These are phyloP conservation scores for Leccinum disarticulatum DNA, from an alignment of 768 basidiomycete genomes.

Conservation along the genomic window DNA sequence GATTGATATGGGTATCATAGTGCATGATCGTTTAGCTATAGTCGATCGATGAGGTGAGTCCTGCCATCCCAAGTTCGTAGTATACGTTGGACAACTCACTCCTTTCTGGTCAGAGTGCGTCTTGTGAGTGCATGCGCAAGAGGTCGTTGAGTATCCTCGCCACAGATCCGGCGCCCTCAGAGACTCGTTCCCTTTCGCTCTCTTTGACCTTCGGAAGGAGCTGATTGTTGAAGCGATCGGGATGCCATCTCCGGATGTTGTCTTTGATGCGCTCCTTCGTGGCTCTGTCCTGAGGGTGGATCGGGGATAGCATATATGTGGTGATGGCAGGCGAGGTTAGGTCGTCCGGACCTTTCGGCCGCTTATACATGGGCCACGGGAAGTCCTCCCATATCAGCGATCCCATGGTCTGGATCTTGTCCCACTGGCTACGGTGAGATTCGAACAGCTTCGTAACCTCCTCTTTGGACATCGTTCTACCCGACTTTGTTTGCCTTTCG, in stretches of 20 bases:
- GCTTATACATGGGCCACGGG: slow-evolving; percentile 72
- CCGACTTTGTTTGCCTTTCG: slow-evolving; percentile 40
- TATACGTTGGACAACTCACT: slow-evolving; percentile 22
- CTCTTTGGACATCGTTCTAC: slow-evolving; percentile 55
- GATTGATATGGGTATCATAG: slow-evolving; percentile 32
- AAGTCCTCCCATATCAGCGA: slow-evolving; percentile 64
- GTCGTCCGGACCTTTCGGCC: slow-evolving; percentile 57
- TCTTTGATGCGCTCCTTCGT: slow-evolving; percentile 75
- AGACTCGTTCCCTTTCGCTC: slow-evolving; percentile 63
- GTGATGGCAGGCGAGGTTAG: slow-evolving; percentile 55
- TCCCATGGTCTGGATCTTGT: slow-evolving; percentile 37
- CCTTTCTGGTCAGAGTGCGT: slow-evolving; percentile 32
- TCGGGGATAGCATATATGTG: slow-evolving; percentile 60
- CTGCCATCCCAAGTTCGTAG: background rate
- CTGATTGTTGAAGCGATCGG: slow-evolving; percentile 78
- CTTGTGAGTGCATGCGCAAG: slow-evolving; percentile 49
- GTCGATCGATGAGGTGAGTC: slow-evolving; percentile 13
- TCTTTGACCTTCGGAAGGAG: slow-evolving; percentile 62
- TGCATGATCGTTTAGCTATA: slow-evolving; percentile 24
- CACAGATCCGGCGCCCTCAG: slow-evolving; percentile 71
- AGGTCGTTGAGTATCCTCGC: slow-evolving; percentile 71
- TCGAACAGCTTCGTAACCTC: slow-evolving; percentile 57
- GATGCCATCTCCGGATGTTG: slow-evolving; percentile 75
- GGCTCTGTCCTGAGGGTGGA: slow-evolving; percentile 52
- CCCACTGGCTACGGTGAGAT: slow-evolving; percentile 64